Evolutionary conservation across 345 rosid species (phyloP), one percentile per base, ranked within the genome.

Genomic region (Corymbia maculata): DNA sequence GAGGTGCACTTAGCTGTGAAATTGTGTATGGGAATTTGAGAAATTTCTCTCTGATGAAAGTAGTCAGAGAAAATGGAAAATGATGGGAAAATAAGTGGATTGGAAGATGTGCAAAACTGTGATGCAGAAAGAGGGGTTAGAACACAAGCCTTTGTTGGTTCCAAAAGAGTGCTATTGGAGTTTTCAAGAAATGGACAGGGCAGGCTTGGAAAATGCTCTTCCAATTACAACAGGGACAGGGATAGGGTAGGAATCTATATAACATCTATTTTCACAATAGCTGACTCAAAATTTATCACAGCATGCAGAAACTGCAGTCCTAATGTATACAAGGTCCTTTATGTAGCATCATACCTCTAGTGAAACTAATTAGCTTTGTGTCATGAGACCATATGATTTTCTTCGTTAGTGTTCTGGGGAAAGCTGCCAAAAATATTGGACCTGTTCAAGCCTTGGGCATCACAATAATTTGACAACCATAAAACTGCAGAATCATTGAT

Each of bases 401-500:
- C 68, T 79, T 86, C 59, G 6, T 70, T 86, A 82, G 51, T 53
- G 75, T 51, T 86, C 30, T 28, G 59, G 22, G 89, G 80, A 59
- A 92, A 80, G 30, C 66, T 90, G 52, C 90, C 88, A 86, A 91
- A 85, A 53, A 89, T 79, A 57, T 88, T 85, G 50, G 92, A 91
- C 49, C 45, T 86, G 86, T 79, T 66, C 88, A 88, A 70, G 80
- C 94, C 95, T 51, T 87, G 68, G 42, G 89, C 88, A 12, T 75
- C 86, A 87, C 91, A 92, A 92, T 90, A 90, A 86, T 89, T 89
- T 91, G 91, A 86, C 86, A 92, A 86, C 95, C 94, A 93, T 50
- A 91, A 86, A 75, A 88, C 84, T 36, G 93, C 94, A 64, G 94
- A 91, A 47, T 59, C 88, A 32, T 93, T 93, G 49, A 91, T 86